Evolutionary conservation across 2,329 filamentous ascomycete species (phyloP).

Genomic region (Passalora sequoiae): DNA sequence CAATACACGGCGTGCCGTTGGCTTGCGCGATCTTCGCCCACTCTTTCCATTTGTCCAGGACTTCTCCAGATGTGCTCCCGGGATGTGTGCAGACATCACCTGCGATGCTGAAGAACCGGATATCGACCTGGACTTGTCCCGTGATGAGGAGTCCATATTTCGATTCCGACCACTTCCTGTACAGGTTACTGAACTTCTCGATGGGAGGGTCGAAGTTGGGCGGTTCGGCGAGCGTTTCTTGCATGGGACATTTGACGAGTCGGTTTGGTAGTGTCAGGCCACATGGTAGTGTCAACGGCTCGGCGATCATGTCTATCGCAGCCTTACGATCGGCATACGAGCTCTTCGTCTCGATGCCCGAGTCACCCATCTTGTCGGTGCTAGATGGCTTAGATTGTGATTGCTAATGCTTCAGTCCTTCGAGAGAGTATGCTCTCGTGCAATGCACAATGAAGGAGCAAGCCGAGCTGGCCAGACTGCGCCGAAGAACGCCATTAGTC

Average conservation of each 20-base stretch:
- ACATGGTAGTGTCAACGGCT: conserved; percentile 25
- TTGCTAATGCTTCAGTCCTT: background rate
- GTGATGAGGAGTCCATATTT: conserved; percentile 43
- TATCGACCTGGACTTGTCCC: conserved; percentile 44
- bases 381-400: background rate
- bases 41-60: conserved; percentile 31
- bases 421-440: background rate
- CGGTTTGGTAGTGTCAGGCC: conserved; percentile 35
- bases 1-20: conserved; percentile 40
- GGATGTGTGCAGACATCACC: conserved; percentile 31
- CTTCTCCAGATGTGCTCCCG: conserved; percentile 20
- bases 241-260: conserved; percentile 46
- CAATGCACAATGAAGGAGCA: background rate
- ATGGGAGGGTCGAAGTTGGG: conserved; percentile 41
- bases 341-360: conserved; percentile 1
- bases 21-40: conserved; percentile 36
- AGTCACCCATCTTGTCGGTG: conserved; percentile 9
- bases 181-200: conserved; percentile 42
- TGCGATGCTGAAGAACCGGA: conserved; percentile 36
- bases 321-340: background rate
- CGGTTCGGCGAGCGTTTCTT: conserved; percentile 31
- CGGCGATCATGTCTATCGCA: conserved; percentile 19
- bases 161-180: conserved; percentile 48
- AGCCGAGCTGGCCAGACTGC: background rate
- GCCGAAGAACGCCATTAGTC: background rate